Conservation (phyloP, 805 yeast species). For the Candida germanica region DNA sequence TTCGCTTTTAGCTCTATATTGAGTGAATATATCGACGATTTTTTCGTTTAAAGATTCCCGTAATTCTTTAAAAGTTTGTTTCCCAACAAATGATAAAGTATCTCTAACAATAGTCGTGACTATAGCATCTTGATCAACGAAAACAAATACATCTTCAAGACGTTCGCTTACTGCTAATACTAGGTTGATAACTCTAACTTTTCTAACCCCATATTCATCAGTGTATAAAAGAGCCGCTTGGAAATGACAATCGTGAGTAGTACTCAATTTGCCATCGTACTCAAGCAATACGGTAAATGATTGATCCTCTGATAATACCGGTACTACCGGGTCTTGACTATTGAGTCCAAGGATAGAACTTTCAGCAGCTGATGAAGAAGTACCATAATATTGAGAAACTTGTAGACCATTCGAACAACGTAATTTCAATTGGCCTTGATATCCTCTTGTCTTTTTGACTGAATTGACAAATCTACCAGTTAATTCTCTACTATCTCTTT, state of each 20-base stretch:
- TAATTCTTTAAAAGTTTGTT: conserved; percentile 35
- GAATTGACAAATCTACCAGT: conserved; percentile 57
- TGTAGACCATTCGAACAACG: conserved; percentile 88
- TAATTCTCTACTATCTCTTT: conserved; percentile 66
- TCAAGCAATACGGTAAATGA: conserved; percentile 67
- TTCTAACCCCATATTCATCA: conserved; percentile 67
- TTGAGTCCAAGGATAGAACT: conserved; percentile 26
- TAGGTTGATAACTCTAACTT: conserved; percentile 82
- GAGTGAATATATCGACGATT: conserved; percentile 44
- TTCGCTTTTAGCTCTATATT: conserved; percentile 50
- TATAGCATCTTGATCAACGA: conserved; percentile 63
- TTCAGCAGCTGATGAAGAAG: conserved; percentile 27
- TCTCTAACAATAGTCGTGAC: conserved; percentile 40
- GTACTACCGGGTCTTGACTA: conserved; percentile 65
- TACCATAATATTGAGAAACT: conserved; percentile 70
- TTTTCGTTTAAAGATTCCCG: conserved; percentile 39
- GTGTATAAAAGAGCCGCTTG: conserved; percentile 90
- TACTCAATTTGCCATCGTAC: conserved; percentile 71
- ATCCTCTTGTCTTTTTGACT: conserved; percentile 55
- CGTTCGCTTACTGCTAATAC: conserved; percentile 80
- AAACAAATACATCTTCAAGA: conserved; percentile 68
- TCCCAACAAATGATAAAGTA: conserved; percentile 38
- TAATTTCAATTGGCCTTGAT: conserved; percentile 77
- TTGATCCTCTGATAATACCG: conserved; percentile 60
- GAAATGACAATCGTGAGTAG: conserved; percentile 77